Evolutionary conservation across 2,329 filamentous ascomycete genomes (phyloP).

Genomic region (Diaporthe sp.): DNA sequence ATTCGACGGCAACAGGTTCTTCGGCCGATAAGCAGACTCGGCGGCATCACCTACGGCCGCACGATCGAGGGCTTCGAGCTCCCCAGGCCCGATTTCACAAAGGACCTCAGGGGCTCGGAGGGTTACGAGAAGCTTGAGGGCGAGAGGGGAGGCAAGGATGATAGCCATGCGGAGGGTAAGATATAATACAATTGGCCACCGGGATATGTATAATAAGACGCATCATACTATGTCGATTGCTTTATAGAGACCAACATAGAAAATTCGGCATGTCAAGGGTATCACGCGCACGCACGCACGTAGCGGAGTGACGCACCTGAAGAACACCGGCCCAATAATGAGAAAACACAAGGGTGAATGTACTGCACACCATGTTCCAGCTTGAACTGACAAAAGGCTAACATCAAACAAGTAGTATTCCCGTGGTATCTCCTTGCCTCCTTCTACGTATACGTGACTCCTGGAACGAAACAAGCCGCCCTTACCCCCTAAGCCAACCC

Average conservation of each 20-base stretch:
- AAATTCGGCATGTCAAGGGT: neutral
- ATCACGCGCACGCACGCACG: neutral
- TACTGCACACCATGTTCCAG: neutral
- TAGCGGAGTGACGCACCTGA: neutral
- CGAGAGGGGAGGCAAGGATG: conserved; percentile 30
- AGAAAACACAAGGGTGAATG: neutral
- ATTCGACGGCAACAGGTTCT: conserved; percentile 62
- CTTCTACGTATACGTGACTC: neutral
- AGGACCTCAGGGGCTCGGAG: conserved; percentile 63
- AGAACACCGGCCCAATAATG: too few relatives aligned
- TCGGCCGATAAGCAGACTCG: conserved; percentile 80
- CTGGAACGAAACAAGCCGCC: neutral
- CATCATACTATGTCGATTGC: neutral
- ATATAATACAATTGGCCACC: neutral
- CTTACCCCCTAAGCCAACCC: neutral
- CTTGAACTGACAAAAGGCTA: neutral
- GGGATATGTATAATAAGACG: neutral
- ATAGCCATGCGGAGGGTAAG: conserved; percentile 1
- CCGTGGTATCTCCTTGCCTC: conserved; percentile 31
- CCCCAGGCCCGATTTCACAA: conserved; percentile 67
- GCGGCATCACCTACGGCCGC: conserved; percentile 87
- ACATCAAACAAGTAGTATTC: neutral
- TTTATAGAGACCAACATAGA: conserved; percentile 5
- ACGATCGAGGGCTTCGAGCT: conserved; percentile 78
- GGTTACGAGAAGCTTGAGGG: conserved; percentile 67